These are phyloP conservation scores for Tetrahymena malaccensis DNA, from an alignment of 73 alveolate genomes.

Conservation along the genomic window DNA sequence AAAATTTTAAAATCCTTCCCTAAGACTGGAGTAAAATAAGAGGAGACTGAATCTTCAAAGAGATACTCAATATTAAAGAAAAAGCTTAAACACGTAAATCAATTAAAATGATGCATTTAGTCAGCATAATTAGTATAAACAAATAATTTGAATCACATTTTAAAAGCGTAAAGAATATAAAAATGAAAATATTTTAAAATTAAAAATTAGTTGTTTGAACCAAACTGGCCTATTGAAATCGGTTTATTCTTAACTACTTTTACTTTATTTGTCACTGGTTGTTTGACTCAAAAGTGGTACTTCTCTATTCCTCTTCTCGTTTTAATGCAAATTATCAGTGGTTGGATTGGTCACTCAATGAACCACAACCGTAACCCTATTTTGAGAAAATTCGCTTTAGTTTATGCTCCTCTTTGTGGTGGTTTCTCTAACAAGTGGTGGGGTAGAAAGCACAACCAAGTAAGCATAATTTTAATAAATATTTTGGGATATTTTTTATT, in stretches of 20 bases:
- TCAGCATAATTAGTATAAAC: background rate
- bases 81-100: slow-evolving; percentile 6
- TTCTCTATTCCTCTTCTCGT: slow-evolving; percentile 26
- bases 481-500: background rate
- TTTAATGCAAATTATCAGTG: slow-evolving; percentile 15
- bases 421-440: slow-evolving; percentile 41
- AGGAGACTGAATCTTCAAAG: slow-evolving; percentile 22
- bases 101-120: background rate
- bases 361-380: slow-evolving; percentile 36
- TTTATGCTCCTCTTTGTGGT: slow-evolving; percentile 19
- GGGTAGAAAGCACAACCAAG: slow-evolving; percentile 26
- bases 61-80: slow-evolving; percentile 15
- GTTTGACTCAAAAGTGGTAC: slow-evolving; percentile 28
- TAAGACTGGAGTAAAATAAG: background rate
- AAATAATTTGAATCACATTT: too few species aligned
- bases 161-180: background rate
- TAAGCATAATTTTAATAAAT: background rate
- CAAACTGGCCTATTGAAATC: slow-evolving; percentile 26
- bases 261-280: slow-evolving; percentile 3
- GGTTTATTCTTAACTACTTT: slow-evolving; percentile 13
- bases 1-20: slow-evolving; percentile 24
- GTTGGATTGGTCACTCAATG: slow-evolving; percentile 43
- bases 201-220: slow-evolving; percentile 8
- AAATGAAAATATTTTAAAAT: background rate
- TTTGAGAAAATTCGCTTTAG: slow-evolving; percentile 8